Conservation (phyloP, 2,329 filamentous ascomycete genomes). For the Paramyrothecium sp. region DNA sequence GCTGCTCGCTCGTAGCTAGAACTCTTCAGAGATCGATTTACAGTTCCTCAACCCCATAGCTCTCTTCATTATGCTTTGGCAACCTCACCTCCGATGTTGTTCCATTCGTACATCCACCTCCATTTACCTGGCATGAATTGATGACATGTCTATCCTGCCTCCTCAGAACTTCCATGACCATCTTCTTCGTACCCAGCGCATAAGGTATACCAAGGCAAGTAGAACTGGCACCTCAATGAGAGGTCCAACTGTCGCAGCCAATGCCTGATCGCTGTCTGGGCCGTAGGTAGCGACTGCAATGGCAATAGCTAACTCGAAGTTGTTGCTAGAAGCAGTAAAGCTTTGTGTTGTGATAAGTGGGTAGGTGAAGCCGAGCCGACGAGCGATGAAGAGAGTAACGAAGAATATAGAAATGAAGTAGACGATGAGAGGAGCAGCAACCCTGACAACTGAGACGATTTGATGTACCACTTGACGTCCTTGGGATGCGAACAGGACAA, state of each 20-base stretch:
- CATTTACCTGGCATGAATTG: too few species aligned
- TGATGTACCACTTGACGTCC: conserved; percentile 71
- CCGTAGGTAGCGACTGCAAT: conserved; percentile 79
- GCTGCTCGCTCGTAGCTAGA: too few species aligned
- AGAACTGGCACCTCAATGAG: conserved; percentile 77
- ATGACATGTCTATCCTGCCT: too few species aligned
- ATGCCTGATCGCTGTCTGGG: conserved; percentile 72
- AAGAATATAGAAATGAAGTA: conserved; percentile 74
- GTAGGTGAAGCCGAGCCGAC: conserved; percentile 66
- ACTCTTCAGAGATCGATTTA: too few species aligned
- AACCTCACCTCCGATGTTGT: too few species aligned
- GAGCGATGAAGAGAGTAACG: conserved; percentile 56
- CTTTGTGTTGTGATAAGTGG: conserved; percentile 66
- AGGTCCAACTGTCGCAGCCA: conserved; percentile 77
- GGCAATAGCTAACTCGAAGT: conserved; percentile 68
- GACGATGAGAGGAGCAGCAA: conserved; percentile 70
- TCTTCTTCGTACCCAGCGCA: conserved; percentile 57
- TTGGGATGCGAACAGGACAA: conserved; percentile 82
- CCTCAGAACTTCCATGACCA: conserved; percentile 31
- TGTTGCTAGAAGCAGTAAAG: conserved; percentile 80
- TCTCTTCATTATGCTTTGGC: too few species aligned
- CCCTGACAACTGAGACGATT: conserved; percentile 71
- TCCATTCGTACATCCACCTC: too few species aligned
- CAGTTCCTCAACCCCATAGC: too few species aligned
- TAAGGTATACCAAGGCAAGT: conserved; percentile 64